phyloP scores from a whole-genome alignment of 768 basidiomycete species.

The Psilocybe tampanensis region DNA sequence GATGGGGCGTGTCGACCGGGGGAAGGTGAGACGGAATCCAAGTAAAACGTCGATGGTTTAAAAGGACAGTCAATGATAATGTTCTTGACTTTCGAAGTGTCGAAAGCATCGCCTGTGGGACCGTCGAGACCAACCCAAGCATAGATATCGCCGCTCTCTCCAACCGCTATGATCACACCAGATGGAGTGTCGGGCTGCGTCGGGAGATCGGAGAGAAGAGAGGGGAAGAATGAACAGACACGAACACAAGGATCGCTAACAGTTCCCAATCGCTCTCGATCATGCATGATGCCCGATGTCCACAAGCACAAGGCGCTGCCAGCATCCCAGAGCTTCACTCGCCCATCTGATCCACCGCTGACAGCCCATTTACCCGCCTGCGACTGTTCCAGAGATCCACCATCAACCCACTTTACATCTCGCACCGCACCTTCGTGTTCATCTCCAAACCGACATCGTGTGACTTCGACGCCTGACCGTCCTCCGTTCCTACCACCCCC shows the following conservation, averaged over 20 bases:
- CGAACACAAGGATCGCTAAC: conserved; percentile 53
- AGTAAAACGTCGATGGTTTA: conserved; percentile 10
- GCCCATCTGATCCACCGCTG: conserved; percentile 64
- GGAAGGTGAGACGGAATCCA: neutral
- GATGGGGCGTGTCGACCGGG: conserved; percentile 8
- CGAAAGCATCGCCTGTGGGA: neutral
- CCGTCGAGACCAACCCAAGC: neutral
- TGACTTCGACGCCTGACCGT: conserved; percentile 39
- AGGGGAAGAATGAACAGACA: conserved; percentile 35
- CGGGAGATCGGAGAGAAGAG: neutral
- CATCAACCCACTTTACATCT: conserved; percentile 54
- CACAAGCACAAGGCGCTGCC: conserved; percentile 55
- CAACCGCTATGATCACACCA: conserved; percentile 51
- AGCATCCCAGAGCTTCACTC: conserved; percentile 75
- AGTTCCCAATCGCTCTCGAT: conserved; percentile 11
- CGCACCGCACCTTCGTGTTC: conserved; percentile 64
- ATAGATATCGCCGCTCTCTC: conserved; percentile 49
- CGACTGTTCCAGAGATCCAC: neutral
- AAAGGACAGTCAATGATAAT: conserved; percentile 40
- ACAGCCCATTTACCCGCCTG: conserved; percentile 31
- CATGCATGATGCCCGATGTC: conserved; percentile 48
- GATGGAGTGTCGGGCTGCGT: conserved; percentile 36
- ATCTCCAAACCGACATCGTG: conserved; percentile 54
- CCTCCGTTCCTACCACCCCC: neutral
- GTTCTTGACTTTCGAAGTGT: conserved; percentile 25